phyloP scores from a whole-genome alignment of 257 asterid species.

The Datura wrightii region DNA sequence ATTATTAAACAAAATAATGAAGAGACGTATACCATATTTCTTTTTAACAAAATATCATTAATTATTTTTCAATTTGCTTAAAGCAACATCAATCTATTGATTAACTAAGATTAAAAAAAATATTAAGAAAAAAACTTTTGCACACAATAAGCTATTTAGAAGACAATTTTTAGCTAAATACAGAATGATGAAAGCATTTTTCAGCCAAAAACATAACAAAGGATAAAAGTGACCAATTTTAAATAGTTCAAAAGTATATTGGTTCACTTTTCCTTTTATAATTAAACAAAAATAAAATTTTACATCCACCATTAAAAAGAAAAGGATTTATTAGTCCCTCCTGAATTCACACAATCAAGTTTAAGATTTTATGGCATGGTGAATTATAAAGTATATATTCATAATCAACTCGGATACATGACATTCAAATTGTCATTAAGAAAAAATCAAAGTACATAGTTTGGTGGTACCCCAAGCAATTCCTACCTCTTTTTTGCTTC shows the following conservation, averaged over 20 bases:
- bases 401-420: neutral
- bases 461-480: too few species aligned
- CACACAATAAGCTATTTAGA: neutral
- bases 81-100: neutral
- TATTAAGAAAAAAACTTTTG: neutral
- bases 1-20: too few species aligned
- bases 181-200: neutral
- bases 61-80: too few species aligned
- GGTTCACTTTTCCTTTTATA: neutral
- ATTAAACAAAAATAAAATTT: neutral
- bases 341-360: too few species aligned
- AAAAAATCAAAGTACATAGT: neutral
- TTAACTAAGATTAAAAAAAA: neutral
- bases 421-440: neutral
- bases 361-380: too few species aligned
- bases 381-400: too few species aligned
- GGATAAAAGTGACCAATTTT: neutral
- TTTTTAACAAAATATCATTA: too few species aligned
- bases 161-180: neutral
- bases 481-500: too few species aligned
- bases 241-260: neutral
- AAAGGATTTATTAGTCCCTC: too few species aligned
- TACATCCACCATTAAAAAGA: neutral
- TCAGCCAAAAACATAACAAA: neutral
- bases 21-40: too few species aligned